These are phyloP conservation scores for Chionographis japonica DNA, from an alignment of 106 monocot genomes.

Conservation along the genomic window DNA sequence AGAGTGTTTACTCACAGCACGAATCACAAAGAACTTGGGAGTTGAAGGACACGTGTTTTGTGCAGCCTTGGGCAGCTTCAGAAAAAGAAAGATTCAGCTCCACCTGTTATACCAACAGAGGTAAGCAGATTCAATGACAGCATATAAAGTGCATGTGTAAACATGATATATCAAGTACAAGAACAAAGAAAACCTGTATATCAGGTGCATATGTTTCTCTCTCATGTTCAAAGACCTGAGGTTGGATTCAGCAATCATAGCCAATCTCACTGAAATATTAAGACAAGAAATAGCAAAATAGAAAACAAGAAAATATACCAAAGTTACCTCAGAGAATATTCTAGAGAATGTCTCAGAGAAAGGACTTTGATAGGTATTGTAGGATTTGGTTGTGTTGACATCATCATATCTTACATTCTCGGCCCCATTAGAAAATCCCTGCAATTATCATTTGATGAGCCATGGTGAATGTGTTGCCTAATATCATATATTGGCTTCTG, in stretches of 20 bases:
- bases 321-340: slow-evolving; percentile 86
- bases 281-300: slow-evolving; percentile 3
- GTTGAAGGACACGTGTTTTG: slow-evolving; percentile 38
- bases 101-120: slow-evolving; percentile 30
- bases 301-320: slow-evolving; percentile 1
- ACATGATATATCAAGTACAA: not conserved
- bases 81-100: slow-evolving; percentile 53
- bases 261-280: not conserved
- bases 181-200: slow-evolving; percentile 45
- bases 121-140: not conserved
- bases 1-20: slow-evolving; percentile 53
- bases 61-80: slow-evolving; percentile 67
- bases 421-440: slow-evolving; percentile 29
- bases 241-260: slow-evolving; percentile 8
- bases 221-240: slow-evolving; percentile 84
- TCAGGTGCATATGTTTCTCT: slow-evolving; percentile 65
- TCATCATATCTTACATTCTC: slow-evolving; percentile 40
- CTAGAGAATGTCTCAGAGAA: slow-evolving; percentile 83
- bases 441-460: not conserved
- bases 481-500: not conserved
- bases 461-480: not conserved
- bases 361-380: slow-evolving; percentile 34
- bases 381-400: slow-evolving; percentile 29
- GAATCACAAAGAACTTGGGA: slow-evolving; percentile 51
- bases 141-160: not conserved